Evolutionary conservation across 192 early-diverging fungal species (phyloP).

Genomic region (Chytriomyces hyalinus): DNA sequence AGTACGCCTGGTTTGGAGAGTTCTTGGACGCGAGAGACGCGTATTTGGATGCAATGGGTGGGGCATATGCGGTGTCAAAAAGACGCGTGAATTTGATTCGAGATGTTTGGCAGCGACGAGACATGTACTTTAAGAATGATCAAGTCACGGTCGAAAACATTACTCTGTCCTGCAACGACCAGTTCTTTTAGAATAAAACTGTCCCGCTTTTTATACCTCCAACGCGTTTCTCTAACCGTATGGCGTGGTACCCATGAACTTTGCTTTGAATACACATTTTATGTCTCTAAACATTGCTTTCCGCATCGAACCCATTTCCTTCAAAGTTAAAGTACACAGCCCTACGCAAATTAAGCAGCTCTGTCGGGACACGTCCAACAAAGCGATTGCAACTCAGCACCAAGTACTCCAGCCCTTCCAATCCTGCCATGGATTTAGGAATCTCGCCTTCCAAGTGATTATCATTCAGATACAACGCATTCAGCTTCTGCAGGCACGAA

Average conservation of each 20-base stretch:
- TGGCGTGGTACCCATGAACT: not conserved
- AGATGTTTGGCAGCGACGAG: not conserved
- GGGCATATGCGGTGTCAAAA: slow-evolving; percentile 20
- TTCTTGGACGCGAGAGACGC: not conserved
- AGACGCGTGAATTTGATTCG: slow-evolving; percentile 12
- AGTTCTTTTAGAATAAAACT: not conserved
- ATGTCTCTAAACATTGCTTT: not conserved
- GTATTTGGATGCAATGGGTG: slow-evolving; percentile 8
- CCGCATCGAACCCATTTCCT: not conserved
- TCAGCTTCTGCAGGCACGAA: too few relatives aligned
- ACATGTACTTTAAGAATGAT: not conserved
- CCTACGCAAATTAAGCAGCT: too few relatives aligned
- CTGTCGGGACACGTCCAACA: too few relatives aligned
- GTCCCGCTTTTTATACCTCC: not conserved
- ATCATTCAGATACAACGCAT: too few relatives aligned
- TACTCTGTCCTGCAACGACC: not conserved
- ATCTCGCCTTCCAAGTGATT: too few relatives aligned
- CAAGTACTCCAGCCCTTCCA: too few relatives aligned
- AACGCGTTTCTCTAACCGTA: not conserved
- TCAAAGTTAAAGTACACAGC: too few relatives aligned
- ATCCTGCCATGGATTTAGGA: too few relatives aligned
- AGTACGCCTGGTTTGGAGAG: not conserved
- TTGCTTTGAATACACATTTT: not conserved
- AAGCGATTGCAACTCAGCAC: too few relatives aligned
- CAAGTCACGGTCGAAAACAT: not conserved